Evolutionary conservation across 2,329 filamentous ascomycete genomes (phyloP), one percentile per base, ranked within the genome.

Genomic region (Chrysoporthe austroafricana): DNA sequence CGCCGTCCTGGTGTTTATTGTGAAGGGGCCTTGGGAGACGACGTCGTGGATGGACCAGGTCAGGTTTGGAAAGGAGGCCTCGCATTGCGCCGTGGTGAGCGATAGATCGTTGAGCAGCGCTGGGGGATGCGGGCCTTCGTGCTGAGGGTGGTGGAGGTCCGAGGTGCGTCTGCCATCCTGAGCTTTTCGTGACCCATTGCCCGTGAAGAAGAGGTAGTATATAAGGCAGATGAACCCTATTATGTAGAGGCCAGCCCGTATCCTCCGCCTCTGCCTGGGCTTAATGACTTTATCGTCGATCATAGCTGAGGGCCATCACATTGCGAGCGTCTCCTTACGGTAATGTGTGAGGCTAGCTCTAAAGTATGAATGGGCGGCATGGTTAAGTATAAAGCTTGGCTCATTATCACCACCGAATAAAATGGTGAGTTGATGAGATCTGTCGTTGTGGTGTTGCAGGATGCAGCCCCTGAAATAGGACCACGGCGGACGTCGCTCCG

Each of bases 41-140:
- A 77, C 78, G 61, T 80, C 73, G 48, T 84, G 81, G 67, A 86
- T 79, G 66, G 85, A 80, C 50, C 78, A 77, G 0, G 78, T 82
- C 21, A 86, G 75, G 2, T 79, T 80, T 0, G 84, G 84, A 69
- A 86, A 86, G 1, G 74, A 72, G 50, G 72, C 72, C 8, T 73
- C 70, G 73, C 84, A 86, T 71, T 85, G 78, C 32, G 77, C 70
- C 36, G 79, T 76, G 14, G 76, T 80, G 59, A 86, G 77, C 57
- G 76, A 78, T 26, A 80, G 77, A 67, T 78, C 78, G 65, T 76
- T 74, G 39, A 79, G 71, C 1, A 73, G 59, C 50, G 73, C 69
- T 5, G 70, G 62, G 9, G 73, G 64, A 34, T 67, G 68, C 21
- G 18, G 54, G 1, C 54, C 52, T 18, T 26, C 14, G 16, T 44